Conservation (phyloP, 208 protist species). For the Wallacemonas rigidus region DNA sequence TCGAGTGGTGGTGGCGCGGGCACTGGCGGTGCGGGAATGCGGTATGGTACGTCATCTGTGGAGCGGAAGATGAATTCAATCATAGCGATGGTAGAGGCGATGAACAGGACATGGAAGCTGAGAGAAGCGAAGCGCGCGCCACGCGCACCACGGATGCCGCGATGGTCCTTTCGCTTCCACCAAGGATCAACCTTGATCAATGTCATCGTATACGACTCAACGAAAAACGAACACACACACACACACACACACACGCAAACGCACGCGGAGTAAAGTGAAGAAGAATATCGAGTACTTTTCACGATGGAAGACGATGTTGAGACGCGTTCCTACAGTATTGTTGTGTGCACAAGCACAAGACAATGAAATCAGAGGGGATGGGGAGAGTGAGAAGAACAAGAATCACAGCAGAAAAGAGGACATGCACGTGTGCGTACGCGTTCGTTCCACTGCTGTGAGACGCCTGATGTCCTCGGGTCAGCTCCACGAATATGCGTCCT, state of each 20-base stretch:
- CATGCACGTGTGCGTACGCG: too few species aligned
- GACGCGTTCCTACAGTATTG: too few species aligned
- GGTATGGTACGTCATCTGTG: constrained; percentile 44
- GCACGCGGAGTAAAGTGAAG: neutral
- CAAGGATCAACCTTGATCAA: constrained; percentile 40
- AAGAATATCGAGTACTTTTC: neutral
- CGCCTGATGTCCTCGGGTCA: too few species aligned
- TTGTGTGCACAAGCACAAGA: too few species aligned
- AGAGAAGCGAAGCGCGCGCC: constrained; percentile 57
- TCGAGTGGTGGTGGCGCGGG: constrained; percentile 58
- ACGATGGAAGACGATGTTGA: too few species aligned
- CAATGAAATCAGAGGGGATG: too few species aligned
- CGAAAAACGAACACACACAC: neutral
- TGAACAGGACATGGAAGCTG: constrained; percentile 52
- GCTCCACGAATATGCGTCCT: too few species aligned
- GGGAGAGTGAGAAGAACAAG: too few species aligned
- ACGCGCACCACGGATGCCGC: constrained; percentile 53
- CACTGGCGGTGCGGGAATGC: constrained; percentile 48
- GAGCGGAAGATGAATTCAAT: constrained; percentile 64
- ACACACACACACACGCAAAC: neutral
- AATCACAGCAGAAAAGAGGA: too few species aligned
- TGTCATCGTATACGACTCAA: constrained; percentile 27
- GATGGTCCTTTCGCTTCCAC: constrained; percentile 71
- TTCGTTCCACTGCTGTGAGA: too few species aligned
- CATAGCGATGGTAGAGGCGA: constrained; percentile 35